Evolutionary conservation across 1,284 basidiomycete genomes (phyloP), one percentile per base, ranked within the genome.

Genomic region (Marasmius tenuissimus): DNA sequence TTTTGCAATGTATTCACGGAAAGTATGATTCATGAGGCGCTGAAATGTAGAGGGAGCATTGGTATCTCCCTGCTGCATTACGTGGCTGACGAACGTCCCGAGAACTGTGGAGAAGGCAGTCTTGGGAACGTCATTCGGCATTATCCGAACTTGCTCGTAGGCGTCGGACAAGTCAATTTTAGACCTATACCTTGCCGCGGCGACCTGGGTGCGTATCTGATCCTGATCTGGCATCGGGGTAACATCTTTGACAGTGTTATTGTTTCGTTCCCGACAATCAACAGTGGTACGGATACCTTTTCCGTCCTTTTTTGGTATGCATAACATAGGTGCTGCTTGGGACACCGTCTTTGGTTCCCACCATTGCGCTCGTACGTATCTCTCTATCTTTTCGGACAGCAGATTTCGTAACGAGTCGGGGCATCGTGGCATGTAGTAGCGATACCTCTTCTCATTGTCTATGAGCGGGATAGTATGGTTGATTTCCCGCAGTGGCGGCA

Each of bases 181-280:
- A 2, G 70, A 68, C 0, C 69, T 33, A 53, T 70, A 70, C 42
- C 65, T 66, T 11, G 67, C 69, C 20, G 63, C 42, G 0, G 71
- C 68, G 0, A 77, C 71, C 52, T 74, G 70, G 42, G 69, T 62
- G 0, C 71, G 57, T 7, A 79, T 77, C 0, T 67, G 58, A 9
- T 77, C 72, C 33, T 75, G 74, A 56, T 77, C 75, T 1, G 76
- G 76, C 52, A 80, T 62, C 2, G 75, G 78, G 0, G 74, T 76
- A 0, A 76, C 69, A 57, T 72, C 51, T 52, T 79, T 77, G 0
- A 72, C 35, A 0, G 75, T 78, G 58, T 80, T 80, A 0, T 73
- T 67, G 56, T 79, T 79, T 1, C 69, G 55, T 14, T 68, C n/a
- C n/a, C n/a, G n/a, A n/a, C n/a, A n/a, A n/a, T n/a, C n/a, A n/a